phyloP scores from a whole-genome alignment of 139 green algal genomes.

The Spirogloea muscicola region DNA sequence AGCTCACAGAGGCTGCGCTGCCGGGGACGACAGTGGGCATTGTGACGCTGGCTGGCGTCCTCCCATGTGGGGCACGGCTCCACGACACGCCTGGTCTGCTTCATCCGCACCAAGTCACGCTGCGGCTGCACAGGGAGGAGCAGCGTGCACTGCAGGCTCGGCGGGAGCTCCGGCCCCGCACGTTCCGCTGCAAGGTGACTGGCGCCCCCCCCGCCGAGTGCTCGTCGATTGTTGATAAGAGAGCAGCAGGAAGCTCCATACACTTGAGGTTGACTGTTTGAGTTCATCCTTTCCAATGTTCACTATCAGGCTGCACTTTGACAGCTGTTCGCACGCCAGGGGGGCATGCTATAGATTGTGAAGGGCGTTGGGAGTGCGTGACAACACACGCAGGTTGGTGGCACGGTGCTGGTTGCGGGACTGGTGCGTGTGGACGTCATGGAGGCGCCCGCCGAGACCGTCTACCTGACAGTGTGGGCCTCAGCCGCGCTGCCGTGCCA shows the following conservation, averaged over 20 bases:
- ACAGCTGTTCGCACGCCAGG: too few relatives aligned
- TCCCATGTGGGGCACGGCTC: conserved; percentile 66
- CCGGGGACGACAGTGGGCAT: conserved; percentile 93
- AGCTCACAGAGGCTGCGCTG: conserved; percentile 76
- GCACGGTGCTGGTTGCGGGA: conserved; percentile 75
- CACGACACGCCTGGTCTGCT: conserved; percentile 93
- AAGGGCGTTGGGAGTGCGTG: too few relatives aligned
- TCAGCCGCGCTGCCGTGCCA: conserved; percentile 72
- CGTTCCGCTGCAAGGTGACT: conserved; percentile 67
- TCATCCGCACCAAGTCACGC: conserved; percentile 73
- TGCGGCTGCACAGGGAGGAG: conserved; percentile 67
- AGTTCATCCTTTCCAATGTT: too few relatives aligned
- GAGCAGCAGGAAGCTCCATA: too few relatives aligned
- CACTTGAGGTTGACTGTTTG: too few relatives aligned
- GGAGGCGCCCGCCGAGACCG: conserved; percentile 49
- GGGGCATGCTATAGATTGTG: too few relatives aligned
- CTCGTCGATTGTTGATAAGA: too few relatives aligned
- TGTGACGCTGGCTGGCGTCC: conserved; percentile 71
- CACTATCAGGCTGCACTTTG: too few relatives aligned
- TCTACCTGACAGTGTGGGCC: conserved; percentile 91
- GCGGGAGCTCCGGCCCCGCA: conserved; percentile 72
- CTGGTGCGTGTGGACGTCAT: conserved; percentile 86
- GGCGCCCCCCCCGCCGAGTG: too few relatives aligned
- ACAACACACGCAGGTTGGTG: conserved; percentile 60
- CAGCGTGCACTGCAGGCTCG: conserved; percentile 40